phyloP scores from a whole-genome alignment of 164 flowering plant genomes.

The Nelumbo lutea region DNA sequence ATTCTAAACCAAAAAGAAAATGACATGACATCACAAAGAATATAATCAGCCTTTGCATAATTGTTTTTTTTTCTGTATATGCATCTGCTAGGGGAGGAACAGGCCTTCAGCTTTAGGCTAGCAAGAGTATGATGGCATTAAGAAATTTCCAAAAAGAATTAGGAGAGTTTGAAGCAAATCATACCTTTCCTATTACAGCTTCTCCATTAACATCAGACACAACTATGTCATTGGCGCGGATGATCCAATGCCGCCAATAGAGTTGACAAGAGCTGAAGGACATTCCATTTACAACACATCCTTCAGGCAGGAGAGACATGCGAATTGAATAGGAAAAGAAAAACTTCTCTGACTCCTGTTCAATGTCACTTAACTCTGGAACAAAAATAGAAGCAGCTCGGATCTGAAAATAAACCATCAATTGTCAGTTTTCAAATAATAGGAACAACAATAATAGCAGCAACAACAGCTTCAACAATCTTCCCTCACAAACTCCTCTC shows the following conservation, averaged over 20 bases:
- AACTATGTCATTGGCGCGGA: conserved; percentile 53
- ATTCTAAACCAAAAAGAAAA: too few relatives aligned
- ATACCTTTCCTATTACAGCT: conserved; percentile 89
- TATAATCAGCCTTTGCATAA: too few relatives aligned
- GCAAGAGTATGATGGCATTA: neutral
- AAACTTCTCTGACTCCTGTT: conserved; percentile 31
- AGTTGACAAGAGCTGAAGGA: conserved; percentile 69
- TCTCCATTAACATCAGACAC: conserved; percentile 51
- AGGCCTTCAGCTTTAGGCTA: neutral
- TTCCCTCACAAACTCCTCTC: too few relatives aligned
- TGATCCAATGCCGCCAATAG: conserved; percentile 73
- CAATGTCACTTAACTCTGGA: conserved; percentile 63
- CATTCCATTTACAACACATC: conserved; percentile 52
- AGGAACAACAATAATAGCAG: neutral
- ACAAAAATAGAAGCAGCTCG: conserved; percentile 86
- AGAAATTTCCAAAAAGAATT: too few relatives aligned
- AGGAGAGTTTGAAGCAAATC: neutral
- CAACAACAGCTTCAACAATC: neutral
- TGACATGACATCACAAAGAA: too few relatives aligned
- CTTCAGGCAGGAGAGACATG: conserved; percentile 68
- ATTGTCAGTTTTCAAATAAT: neutral
- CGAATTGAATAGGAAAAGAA: conserved; percentile 78
- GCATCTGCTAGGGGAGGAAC: neutral
- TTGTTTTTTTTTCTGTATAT: neutral
- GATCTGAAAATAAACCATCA: conserved; percentile 42